Evolutionary conservation across 805 yeast genomes (phyloP).

Genomic region (Barnettozyma pratensis): DNA sequence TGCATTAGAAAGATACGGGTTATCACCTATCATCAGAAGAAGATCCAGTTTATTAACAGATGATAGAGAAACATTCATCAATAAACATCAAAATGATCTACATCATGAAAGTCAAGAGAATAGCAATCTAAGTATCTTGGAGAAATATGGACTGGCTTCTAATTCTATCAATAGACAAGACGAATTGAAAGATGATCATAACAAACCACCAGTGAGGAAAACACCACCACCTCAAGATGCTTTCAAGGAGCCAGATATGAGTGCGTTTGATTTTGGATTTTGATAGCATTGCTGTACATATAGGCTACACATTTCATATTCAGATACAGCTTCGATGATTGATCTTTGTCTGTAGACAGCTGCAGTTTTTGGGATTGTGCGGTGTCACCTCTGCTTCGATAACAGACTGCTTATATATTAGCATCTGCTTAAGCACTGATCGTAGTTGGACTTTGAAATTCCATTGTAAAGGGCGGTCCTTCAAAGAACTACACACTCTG

Average conservation of each 20-base stretch:
- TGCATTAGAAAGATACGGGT: slow-evolving; percentile 21
- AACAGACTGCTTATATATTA: too few relatives aligned
- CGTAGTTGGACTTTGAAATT: too few relatives aligned
- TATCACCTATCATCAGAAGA: slow-evolving; percentile 22
- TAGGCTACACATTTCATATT: too few relatives aligned
- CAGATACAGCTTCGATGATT: too few relatives aligned
- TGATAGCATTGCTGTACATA: slow-evolving; percentile 2
- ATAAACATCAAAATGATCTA: slow-evolving; percentile 1
- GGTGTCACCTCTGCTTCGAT: too few relatives aligned
- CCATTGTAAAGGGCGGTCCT: too few relatives aligned
- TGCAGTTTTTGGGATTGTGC: too few relatives aligned
- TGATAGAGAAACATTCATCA: slow-evolving; percentile 1
- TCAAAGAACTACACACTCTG: too few relatives aligned
- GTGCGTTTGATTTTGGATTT: slow-evolving; percentile 54
- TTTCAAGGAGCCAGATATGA: slow-evolving; percentile 73
- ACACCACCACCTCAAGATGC: slow-evolving; percentile 44
- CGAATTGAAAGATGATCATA: slow-evolving; percentile 9
- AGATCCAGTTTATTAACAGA: slow-evolving; percentile 15
- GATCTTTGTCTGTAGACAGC: too few relatives aligned
- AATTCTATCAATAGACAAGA: slow-evolving; percentile 15
- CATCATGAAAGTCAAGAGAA: slow-evolving; percentile 1
- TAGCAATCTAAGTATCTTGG: slow-evolving; percentile 20
- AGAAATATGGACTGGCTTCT: slow-evolving; percentile 25
- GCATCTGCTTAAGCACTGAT: too few relatives aligned
- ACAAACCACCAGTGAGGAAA: slow-evolving; percentile 3